phyloP scores from a whole-genome alignment of 2,329 filamentous ascomycete species.

The Clonostachys rosea region DNA sequence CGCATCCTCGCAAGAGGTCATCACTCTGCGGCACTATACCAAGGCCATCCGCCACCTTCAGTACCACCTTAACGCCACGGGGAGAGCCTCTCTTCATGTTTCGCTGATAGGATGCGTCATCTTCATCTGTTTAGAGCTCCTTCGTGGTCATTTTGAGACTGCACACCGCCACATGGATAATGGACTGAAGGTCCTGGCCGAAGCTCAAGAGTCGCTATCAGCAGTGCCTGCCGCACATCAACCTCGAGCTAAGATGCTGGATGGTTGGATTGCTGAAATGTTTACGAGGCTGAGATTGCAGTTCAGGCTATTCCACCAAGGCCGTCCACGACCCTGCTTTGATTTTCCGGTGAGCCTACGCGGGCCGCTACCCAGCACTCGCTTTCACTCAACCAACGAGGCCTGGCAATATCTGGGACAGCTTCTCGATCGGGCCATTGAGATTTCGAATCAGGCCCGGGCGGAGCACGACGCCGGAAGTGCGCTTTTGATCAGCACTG shows the following conservation, averaged over 20 bases:
- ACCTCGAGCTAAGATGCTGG: background rate
- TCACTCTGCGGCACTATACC: slow-evolving; percentile 23
- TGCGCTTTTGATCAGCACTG: too few relatives aligned
- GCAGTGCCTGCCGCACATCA: too few relatives aligned
- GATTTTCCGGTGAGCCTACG: too few relatives aligned
- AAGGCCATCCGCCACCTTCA: slow-evolving; percentile 28
- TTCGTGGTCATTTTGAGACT: slow-evolving; percentile 26
- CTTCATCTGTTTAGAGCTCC: slow-evolving; percentile 24
- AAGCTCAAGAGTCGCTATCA: slow-evolving; percentile 1
- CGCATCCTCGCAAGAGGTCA: background rate
- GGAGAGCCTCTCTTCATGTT: slow-evolving; percentile 21
- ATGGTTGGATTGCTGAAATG: background rate
- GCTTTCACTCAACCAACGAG: too few relatives aligned
- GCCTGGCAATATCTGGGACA: too few relatives aligned
- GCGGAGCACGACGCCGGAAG: too few relatives aligned
- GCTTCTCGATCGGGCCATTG: too few relatives aligned
- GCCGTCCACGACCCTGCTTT: too few relatives aligned
- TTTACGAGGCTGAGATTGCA: slow-evolving; percentile 3
- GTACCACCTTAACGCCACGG: slow-evolving; percentile 17
- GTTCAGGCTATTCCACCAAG: background rate
- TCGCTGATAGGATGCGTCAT: slow-evolving; percentile 30
- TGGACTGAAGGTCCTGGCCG: slow-evolving; percentile 29
- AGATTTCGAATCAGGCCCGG: too few relatives aligned
- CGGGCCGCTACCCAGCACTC: too few relatives aligned
- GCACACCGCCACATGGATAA: slow-evolving; percentile 34